Conservation (phyloP, 2,329 filamentous ascomycete species). For the Achaetomium macrosporum region DNA sequence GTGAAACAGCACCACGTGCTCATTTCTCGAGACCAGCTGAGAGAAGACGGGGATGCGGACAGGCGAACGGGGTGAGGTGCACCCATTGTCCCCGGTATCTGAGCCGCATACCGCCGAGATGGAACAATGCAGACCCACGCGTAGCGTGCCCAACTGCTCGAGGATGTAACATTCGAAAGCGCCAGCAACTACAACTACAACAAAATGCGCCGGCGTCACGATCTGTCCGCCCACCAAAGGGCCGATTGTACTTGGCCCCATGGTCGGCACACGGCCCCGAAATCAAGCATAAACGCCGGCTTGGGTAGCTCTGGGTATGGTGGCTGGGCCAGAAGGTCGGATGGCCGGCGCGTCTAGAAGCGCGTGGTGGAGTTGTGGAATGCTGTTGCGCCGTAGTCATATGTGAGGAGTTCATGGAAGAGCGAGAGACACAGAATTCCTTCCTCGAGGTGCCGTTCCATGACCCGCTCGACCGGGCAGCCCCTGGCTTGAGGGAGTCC, state of each 20-base stretch:
- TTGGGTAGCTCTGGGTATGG: background rate
- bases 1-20: constrained; percentile 7
- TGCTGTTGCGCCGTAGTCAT: background rate
- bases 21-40: background rate
- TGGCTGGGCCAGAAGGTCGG: background rate
- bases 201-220: background rate
- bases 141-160: background rate
- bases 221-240: constrained; percentile 4
- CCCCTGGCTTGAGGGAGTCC: background rate
- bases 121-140: background rate
- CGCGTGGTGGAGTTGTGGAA: background rate
- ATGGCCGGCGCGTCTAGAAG: background rate
- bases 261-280: background rate
- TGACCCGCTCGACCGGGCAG: background rate
- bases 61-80: background rate
- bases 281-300: background rate
- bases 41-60: background rate
- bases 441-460: background rate
- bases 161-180: constrained; percentile 8
- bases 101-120: background rate
- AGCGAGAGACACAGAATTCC: background rate
- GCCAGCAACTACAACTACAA: background rate
- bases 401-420: background rate
- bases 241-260: constrained; percentile 7
- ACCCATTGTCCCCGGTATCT: background rate